phyloP scores from a whole-genome alignment of 495 filamentous ascomycete species.

The Penicillium paradoxum region DNA sequence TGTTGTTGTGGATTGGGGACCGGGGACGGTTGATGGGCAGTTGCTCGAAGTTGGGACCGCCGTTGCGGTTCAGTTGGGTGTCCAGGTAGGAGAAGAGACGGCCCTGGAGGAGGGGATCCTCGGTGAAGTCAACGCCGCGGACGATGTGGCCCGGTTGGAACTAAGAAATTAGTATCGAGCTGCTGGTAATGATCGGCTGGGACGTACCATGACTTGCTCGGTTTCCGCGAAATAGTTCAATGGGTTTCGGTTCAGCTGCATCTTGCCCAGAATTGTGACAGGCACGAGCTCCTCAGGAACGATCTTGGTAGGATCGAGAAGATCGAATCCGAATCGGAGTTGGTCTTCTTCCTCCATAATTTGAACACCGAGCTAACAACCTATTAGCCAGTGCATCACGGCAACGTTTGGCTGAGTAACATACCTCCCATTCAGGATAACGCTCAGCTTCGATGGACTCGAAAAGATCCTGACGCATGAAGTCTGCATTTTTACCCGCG shows the following conservation, averaged over 20 bases:
- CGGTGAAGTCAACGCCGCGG: slow-evolving; percentile 66
- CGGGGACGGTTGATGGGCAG: slow-evolving; percentile 67
- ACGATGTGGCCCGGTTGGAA: slow-evolving; percentile 52
- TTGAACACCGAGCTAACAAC: slow-evolving; percentile 56
- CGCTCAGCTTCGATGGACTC: slow-evolving; percentile 62
- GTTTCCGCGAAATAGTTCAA: slow-evolving; percentile 77
- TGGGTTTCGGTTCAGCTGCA: slow-evolving; percentile 67
- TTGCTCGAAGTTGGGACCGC: slow-evolving; percentile 68
- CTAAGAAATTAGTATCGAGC: slow-evolving; percentile 6
- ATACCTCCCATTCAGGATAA: slow-evolving; percentile 64
- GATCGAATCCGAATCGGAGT: slow-evolving; percentile 62
- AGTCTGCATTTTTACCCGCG: slow-evolving; percentile 67
- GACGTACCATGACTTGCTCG: slow-evolving; percentile 62
- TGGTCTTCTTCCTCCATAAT: slow-evolving; percentile 65
- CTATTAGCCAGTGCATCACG: slow-evolving; percentile 3
- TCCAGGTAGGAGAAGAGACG: slow-evolving; percentile 73
- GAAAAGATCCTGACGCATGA: slow-evolving; percentile 65
- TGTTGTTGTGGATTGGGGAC: slow-evolving; percentile 65
- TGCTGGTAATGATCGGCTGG: neutral
- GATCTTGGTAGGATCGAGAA: slow-evolving; percentile 73
- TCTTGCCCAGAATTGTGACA: slow-evolving; percentile 57
- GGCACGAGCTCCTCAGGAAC: slow-evolving; percentile 69
- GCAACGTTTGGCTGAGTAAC: neutral
- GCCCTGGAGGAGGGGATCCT: slow-evolving; percentile 69
- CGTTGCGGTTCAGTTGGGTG: slow-evolving; percentile 67